Base-by-base conservation (phyloP, 768 basidiomycete genomes). In the Pleurotus tuber-regium region DNA sequence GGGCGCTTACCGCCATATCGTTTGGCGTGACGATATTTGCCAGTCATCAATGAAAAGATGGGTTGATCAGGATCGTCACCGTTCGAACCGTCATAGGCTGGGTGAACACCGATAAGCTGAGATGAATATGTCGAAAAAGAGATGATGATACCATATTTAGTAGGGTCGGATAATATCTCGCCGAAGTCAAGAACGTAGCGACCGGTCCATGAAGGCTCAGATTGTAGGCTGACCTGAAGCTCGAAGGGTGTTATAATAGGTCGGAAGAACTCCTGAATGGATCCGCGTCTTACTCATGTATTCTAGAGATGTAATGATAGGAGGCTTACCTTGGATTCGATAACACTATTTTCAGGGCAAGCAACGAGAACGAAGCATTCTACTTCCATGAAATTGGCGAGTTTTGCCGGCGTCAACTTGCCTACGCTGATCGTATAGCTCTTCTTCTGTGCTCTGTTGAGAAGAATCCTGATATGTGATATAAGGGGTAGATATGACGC, bases 171-270 rank as follows among this genome's bases (percentile, higher is more conserved):
- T 1, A 92, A 63, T 2, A 91, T 65, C 50, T 73, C 73, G 5
- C 74, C 79, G 54, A 96, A 89, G 60, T 95, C 86, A 9, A 97
- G 73, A 4, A 92, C 77, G 64, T 96, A 95, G 57, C 72, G 71
- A 4, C 84, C 89, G 2, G 79, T 86, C 92, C 86, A 96, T 39
- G 66, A 80, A 53, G 78, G 80, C 44, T 86, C 81, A 1, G 76
- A 73, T 51, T 82, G 80, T 9, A 98, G 74, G 0, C 94, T 92
- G 2, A 95, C 67, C 57, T 87, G 82, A 14, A 97, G 75, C 63
- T 99, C 97, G 65, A 83, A 96, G 0, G 97, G 97, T 1, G 96
- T 98, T 24, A 99, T 76, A 40, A 99, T 97, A 0, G 96, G 95
- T 19, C 84, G 73, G 25, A 88, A 74, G 64, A 94, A 99, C 8